Evolutionary conservation across 2,329 filamentous ascomycete genomes (phyloP).

Genomic region (Curvularia sp.): DNA sequence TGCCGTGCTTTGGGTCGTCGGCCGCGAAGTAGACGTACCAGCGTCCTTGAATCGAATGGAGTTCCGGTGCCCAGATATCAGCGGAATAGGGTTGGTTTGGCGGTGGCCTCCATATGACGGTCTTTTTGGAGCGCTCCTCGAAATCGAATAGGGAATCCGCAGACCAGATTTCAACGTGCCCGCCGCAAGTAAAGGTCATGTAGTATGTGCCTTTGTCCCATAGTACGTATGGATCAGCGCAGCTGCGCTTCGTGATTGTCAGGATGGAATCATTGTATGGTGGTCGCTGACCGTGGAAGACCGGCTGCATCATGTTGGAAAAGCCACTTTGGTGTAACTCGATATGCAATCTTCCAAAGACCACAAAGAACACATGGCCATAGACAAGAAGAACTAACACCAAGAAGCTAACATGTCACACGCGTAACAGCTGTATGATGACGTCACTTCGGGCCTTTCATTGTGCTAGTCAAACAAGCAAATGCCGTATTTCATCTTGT

Average conservation of each 20-base stretch:
- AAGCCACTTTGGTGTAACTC: background rate
- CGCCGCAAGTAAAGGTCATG: conserved; percentile 56
- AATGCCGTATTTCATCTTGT: conserved; percentile 8
- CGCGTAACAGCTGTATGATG: conserved; percentile 18
- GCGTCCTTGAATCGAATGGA: conserved; percentile 58
- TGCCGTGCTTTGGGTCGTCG: conserved; percentile 52
- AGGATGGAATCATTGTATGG: conserved; percentile 52
- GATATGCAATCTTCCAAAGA: background rate
- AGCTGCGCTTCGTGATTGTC: conserved; percentile 51
- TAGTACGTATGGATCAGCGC: conserved; percentile 56
- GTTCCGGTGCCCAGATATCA: conserved; percentile 63
- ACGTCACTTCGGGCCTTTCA: conserved; percentile 20
- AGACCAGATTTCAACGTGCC: conserved; percentile 55
- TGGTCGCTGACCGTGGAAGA: conserved; percentile 19
- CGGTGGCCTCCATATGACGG: conserved; percentile 54
- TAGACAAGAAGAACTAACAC: conserved; percentile 1
- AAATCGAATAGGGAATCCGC: conserved; percentile 51
- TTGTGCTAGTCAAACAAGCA: background rate
- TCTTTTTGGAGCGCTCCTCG: conserved; percentile 47
- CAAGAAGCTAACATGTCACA: conserved; percentile 17
- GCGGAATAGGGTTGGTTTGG: conserved; percentile 53
- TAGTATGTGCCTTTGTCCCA: conserved; percentile 54
- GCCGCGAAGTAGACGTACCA: conserved; percentile 64
- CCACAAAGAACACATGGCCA: background rate
- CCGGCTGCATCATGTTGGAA: conserved; percentile 13